Percentiles rank a stretch among this genome's conserved stretches.
Conservation (phyloP, 805 yeast species). For the Ogataea haglerorum region DNA sequence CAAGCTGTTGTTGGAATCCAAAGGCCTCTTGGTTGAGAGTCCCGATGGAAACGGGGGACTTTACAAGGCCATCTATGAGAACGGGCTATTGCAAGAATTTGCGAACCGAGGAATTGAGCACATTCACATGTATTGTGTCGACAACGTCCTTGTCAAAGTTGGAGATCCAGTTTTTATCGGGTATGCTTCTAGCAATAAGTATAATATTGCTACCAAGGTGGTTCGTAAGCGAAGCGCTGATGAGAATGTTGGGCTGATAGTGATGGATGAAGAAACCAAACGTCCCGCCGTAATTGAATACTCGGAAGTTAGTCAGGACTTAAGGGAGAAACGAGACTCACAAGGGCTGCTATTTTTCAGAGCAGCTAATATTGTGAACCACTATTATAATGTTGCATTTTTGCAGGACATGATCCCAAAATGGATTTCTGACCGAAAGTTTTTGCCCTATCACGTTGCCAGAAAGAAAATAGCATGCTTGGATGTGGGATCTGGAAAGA, state of each 20-base stretch:
- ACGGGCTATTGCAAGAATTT: slow-evolving; percentile 68
- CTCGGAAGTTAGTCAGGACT: slow-evolving; percentile 77
- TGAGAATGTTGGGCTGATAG: slow-evolving; percentile 92
- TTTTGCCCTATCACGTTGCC: slow-evolving; percentile 93
- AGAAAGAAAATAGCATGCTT: slow-evolving; percentile 70
- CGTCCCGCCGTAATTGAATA: slow-evolving; percentile 92
- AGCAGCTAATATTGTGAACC: slow-evolving; percentile 97
- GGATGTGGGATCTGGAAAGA: slow-evolving; percentile 43
- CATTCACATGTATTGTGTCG: slow-evolving; percentile 96
- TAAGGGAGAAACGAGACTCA: slow-evolving; percentile 64
- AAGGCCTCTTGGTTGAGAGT: slow-evolving; percentile 63
- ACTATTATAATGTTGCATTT: slow-evolving; percentile 84
- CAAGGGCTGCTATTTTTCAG: slow-evolving; percentile 66
- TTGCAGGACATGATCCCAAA: slow-evolving; percentile 53
- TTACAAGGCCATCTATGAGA: slow-evolving; percentile 72
- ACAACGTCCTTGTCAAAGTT: slow-evolving; percentile 84
- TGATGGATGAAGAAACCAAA: slow-evolving; percentile 50
- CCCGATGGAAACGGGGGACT: slow-evolving; percentile 99
- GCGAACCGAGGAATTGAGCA: slow-evolving; percentile 69
- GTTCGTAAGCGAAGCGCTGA: slow-evolving; percentile 86
- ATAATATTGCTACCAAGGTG: slow-evolving; percentile 85
- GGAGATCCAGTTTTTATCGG: slow-evolving; percentile 93
- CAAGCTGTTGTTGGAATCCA: slow-evolving; percentile 60
- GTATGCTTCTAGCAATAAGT: slow-evolving; percentile 64
- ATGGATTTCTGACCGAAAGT: slow-evolving; percentile 66